These are phyloP conservation scores for Lasiodiplodia theobromae DNA, from an alignment of 2,329 filamentous ascomycete species.

Conservation along the genomic window DNA sequence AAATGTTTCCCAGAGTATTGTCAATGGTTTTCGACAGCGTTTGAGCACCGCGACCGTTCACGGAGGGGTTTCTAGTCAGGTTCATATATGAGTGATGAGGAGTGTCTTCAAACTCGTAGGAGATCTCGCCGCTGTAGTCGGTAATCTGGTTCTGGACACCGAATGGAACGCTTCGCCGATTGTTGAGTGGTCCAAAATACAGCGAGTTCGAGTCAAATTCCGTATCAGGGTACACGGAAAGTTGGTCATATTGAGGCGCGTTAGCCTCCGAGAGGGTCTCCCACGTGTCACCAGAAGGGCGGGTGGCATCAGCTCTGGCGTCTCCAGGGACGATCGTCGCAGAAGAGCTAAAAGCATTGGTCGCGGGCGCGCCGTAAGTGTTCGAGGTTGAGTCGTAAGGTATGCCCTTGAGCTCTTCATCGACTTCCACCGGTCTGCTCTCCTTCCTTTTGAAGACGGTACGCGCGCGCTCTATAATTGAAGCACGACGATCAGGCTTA, in stretches of 20 bases:
- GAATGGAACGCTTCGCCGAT: slow-evolving; percentile 28
- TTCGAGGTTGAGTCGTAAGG: neutral
- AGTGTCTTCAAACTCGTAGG: neutral
- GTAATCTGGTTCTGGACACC: slow-evolving; percentile 26
- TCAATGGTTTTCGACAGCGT: neutral
- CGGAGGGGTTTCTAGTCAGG: neutral
- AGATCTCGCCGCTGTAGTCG: slow-evolving; percentile 30
- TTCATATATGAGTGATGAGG: neutral
- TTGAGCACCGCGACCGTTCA: slow-evolving; percentile 27
- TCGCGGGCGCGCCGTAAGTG: neutral
- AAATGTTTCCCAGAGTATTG: slow-evolving; percentile 29
- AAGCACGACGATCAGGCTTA: neutral
- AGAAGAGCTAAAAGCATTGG: neutral
- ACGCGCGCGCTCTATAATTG: slow-evolving; percentile 20
- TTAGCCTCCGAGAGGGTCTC: neutral
- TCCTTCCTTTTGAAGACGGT: slow-evolving; percentile 4
- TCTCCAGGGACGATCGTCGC: neutral
- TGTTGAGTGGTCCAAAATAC: slow-evolving; percentile 19
- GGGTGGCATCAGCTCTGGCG: neutral
- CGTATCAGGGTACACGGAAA: slow-evolving; percentile 5
- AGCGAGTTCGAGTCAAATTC: neutral
- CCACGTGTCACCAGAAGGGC: slow-evolving; percentile 18
- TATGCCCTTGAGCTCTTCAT: neutral
- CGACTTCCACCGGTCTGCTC: neutral
- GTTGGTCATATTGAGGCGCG: neutral